phyloP scores from a whole-genome alignment of 805 yeast species.

The Lipomyces kockii region DNA sequence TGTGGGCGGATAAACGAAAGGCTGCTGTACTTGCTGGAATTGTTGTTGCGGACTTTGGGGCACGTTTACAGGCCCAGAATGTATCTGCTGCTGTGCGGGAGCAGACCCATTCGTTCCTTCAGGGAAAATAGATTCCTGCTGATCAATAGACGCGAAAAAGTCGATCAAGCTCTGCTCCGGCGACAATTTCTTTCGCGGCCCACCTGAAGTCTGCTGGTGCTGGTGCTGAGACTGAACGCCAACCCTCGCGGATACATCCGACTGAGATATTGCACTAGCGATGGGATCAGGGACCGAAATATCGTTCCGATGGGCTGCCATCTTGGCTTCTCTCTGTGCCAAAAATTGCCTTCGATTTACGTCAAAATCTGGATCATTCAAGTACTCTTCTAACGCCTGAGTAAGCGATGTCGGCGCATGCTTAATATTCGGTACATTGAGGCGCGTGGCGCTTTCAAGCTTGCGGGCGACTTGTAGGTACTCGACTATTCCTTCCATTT shows the following conservation, averaged over 20 bases:
- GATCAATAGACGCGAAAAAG: slow-evolving; percentile 35
- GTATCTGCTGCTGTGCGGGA: slow-evolving; percentile 14
- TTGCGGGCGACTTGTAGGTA: slow-evolving; percentile 89
- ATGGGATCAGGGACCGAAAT: slow-evolving; percentile 2
- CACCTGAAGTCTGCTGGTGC: neutral
- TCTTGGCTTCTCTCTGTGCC: slow-evolving; percentile 61
- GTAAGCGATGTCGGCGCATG: slow-evolving; percentile 97
- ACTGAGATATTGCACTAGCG: neutral
- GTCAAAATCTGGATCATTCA: slow-evolving; percentile 85
- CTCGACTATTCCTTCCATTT: slow-evolving; percentile 85
- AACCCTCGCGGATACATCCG: slow-evolving; percentile 32
- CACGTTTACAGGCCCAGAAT: slow-evolving; percentile 10
- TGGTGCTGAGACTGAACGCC: slow-evolving; percentile 40
- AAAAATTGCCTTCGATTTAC: slow-evolving; percentile 75
- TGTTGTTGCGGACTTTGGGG: neutral
- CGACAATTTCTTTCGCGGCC: neutral
- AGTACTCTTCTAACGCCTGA: slow-evolving; percentile 81
- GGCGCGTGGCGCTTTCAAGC: slow-evolving; percentile 80
- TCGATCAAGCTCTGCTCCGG: slow-evolving; percentile 34
- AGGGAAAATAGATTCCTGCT: slow-evolving; percentile 39
- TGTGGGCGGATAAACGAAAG: slow-evolving; percentile 25
- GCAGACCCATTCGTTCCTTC: slow-evolving; percentile 18
- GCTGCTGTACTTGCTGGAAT: slow-evolving; percentile 33
- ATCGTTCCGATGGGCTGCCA: slow-evolving; percentile 28
- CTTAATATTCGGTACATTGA: slow-evolving; percentile 92